phyloP scores from a whole-genome alignment of 495 filamentous ascomycete species.

The Tuber calosporum region DNA sequence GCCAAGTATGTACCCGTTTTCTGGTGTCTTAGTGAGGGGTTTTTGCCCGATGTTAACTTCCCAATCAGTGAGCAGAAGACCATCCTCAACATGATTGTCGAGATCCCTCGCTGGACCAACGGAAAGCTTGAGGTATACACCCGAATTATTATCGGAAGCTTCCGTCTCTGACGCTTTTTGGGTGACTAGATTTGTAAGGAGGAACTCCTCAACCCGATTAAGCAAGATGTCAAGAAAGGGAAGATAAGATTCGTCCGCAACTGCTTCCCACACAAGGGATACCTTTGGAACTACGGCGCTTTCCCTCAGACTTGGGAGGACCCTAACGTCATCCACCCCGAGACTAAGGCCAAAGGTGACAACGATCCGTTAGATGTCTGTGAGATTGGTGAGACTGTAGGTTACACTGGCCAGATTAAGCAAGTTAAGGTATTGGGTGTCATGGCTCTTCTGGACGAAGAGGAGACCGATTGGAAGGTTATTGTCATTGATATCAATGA shows the following conservation, averaged over 20 bases:
- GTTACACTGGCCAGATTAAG: conserved; percentile 91
- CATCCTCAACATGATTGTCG: conserved; percentile 97
- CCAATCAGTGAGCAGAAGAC: conserved; percentile 57
- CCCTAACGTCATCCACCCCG: conserved; percentile 86
- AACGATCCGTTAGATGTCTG: conserved; percentile 99
- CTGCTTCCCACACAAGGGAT: conserved; percentile 99
- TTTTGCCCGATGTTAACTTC: not conserved
- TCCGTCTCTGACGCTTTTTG: not conserved
- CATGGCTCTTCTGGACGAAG: conserved; percentile 98
- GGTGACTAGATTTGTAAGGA: conserved; percentile 74
- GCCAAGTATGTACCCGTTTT: conserved; percentile 55
- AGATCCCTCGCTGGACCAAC: conserved; percentile 99
- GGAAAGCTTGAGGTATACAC: conserved; percentile 86
- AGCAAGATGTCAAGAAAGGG: conserved; percentile 84
- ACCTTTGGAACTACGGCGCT: conserved; percentile 99
- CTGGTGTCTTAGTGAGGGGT: conserved; percentile 35
- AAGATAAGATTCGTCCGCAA: conserved; percentile 97
- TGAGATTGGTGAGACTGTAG: conserved; percentile 97
- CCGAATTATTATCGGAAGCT: not conserved
- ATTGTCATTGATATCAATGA: conserved; percentile 99
- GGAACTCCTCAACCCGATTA: conserved; percentile 93
- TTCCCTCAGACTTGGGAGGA: conserved; percentile 99
- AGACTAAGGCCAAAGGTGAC: conserved; percentile 99
- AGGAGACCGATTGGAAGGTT: conserved; percentile 99
- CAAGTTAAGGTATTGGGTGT: conserved; percentile 99